Evolutionary conservation across 768 basidiomycete genomes (phyloP), one percentile per base, ranked within the genome.

Genomic region (Termitomyces sp.): DNA sequence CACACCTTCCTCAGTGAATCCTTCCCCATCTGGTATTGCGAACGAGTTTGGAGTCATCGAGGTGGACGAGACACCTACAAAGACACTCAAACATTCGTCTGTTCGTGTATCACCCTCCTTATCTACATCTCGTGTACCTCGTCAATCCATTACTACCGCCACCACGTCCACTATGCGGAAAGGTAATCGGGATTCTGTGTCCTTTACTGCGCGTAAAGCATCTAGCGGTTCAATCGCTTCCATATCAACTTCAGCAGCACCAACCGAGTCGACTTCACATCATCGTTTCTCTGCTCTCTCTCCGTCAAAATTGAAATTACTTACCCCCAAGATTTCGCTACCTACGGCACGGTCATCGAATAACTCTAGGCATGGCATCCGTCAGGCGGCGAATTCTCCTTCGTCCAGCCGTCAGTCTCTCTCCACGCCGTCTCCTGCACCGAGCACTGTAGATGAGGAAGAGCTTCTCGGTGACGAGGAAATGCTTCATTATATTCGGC

Each of bases 391-490:
- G 66, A 70, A 72, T 26, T 80, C 88, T 1, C 87, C 87, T 14
- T 84, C 88, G 1, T 83, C 85, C 3, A 87, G 85, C 64, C 80
- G 87, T 37, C 85, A 89, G 57, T 89, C 89, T 21, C 70, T 87
- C 23, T 92, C 89, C 4, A 91, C 90, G 1, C 91, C 92, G 3
- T 96, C 94, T 1, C 94, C 94, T 0, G 83, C 81, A 6, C 86
- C 87, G 28, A 86, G 83, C 62, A 75, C 81, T 2, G 75, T 89
- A 3, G 92, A 92, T 57, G 94, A 95, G 57, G 93, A 95, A 60
- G 91, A 95, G 68, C 50, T 88, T 7, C 73, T 89, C 17, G 97
- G 91, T 15, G 97, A 99, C 66, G 94, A 97, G 59, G 97, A 99
- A 74, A 99, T 99, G 97, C 71, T 90, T 66, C 87, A 89, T 57